Evolutionary conservation across 352 stramenopile species (phyloP).

Genomic region (Plasmopara halstedii): DNA sequence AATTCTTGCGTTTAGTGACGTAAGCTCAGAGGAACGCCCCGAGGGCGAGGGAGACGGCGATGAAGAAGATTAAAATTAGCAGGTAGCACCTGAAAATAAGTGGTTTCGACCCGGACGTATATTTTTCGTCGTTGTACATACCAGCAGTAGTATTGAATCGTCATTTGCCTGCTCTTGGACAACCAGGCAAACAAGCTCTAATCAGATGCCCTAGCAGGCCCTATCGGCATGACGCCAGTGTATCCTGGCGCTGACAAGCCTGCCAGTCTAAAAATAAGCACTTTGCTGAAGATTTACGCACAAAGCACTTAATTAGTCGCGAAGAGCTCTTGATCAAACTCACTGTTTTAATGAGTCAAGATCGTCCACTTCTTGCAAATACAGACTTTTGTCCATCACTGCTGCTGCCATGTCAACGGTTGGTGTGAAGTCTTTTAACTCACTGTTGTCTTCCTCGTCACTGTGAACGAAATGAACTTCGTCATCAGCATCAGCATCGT

Average conservation of each 20-base stretch:
- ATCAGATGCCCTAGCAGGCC: neutral
- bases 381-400: conserved; percentile 80
- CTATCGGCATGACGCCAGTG: too few species aligned
- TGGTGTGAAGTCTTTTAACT: conserved; percentile 27
- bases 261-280: conserved; percentile 9
- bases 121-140: conserved; percentile 22
- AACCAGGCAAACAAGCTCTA: conserved; percentile 6
- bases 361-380: conserved; percentile 72
- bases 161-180: conserved; percentile 10
- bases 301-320: neutral
- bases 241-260: neutral
- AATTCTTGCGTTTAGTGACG: conserved; percentile 43
- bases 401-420: conserved; percentile 43
- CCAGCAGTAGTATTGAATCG: conserved; percentile 10
- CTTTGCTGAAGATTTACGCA: conserved; percentile 8
- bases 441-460: conserved; percentile 36
- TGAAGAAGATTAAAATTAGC: conserved; percentile 14
- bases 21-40: conserved; percentile 6
- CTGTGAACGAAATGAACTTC: conserved; percentile 75
- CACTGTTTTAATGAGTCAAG: conserved; percentile 74
- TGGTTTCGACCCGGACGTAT: conserved; percentile 25
- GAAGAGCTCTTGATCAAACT: conserved; percentile 1
- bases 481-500: conserved; percentile 85
- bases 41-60: conserved; percentile 10
- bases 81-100: conserved; percentile 2